Evolutionary conservation across 23 red algal genomes (phyloP).

Genomic region (Gracilaria domingensis): DNA sequence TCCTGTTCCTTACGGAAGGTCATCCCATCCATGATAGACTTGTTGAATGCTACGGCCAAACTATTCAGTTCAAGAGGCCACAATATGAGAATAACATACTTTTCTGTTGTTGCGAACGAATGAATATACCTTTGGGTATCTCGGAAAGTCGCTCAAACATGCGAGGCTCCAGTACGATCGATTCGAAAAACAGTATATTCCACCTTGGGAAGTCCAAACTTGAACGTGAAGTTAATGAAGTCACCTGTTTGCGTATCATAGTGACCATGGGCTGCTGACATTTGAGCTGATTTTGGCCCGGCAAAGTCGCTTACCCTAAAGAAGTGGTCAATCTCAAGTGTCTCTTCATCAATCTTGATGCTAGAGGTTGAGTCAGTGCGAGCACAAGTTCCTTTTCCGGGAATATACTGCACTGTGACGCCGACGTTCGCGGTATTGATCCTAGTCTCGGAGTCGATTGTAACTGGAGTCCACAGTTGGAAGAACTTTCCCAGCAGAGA

Average conservation of each 20-base stretch:
- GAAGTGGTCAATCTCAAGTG: slow-evolving; percentile 55
- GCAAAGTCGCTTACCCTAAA: slow-evolving; percentile 11
- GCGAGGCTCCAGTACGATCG: not conserved
- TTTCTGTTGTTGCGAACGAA: slow-evolving; percentile 49
- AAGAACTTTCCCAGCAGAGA: slow-evolving; percentile 35
- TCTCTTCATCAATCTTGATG: slow-evolving; percentile 30
- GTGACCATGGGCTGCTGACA: slow-evolving; percentile 52
- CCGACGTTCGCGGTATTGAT: not conserved
- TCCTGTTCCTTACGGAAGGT: slow-evolving; percentile 26
- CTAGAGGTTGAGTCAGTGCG: slow-evolving; percentile 19
- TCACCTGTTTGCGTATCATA: slow-evolving; percentile 45
- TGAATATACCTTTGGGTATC: slow-evolving; percentile 46
- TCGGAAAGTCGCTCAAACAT: slow-evolving; percentile 31
- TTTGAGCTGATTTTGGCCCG: slow-evolving; percentile 4
- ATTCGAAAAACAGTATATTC: slow-evolving; percentile 57
- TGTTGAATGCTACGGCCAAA: slow-evolving; percentile 39
- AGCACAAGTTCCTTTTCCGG: slow-evolving; percentile 30
- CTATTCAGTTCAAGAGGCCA: slow-evolving; percentile 50
- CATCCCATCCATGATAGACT: slow-evolving; percentile 41
- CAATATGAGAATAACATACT: slow-evolving; percentile 51
- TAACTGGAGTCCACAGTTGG: slow-evolving; percentile 13
- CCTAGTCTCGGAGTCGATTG: slow-evolving; percentile 25
- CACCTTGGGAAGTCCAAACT: slow-evolving; percentile 17
- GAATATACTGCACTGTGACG: slow-evolving; percentile 52
- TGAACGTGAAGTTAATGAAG: slow-evolving; percentile 54